phyloP scores from a whole-genome alignment of 352 stramenopile genomes.

The Sclerospora graminicola region DNA sequence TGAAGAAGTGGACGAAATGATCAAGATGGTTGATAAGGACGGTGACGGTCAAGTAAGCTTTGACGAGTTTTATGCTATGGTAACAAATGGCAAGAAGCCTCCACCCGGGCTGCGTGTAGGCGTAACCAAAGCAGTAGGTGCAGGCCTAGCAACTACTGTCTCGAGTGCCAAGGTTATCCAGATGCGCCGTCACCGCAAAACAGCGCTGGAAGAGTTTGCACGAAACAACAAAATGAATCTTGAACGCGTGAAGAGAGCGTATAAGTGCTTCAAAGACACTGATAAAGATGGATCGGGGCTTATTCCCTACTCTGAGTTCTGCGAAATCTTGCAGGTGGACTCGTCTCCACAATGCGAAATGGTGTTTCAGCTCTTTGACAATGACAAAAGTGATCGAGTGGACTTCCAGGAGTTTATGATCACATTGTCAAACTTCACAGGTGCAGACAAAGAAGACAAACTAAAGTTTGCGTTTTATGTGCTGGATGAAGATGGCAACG shows the following conservation, averaged over 20 bases:
- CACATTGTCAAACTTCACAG: constrained; percentile 90
- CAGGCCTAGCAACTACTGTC: no score
- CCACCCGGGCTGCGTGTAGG: constrained; percentile 69
- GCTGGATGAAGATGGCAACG: constrained; percentile 93
- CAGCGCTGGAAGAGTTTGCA: constrained; percentile 88
- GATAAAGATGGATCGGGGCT: constrained; percentile 92
- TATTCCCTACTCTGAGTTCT: constrained; percentile 96
- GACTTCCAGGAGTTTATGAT: constrained; percentile 94
- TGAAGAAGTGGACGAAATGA: no score
- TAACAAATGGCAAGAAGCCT: constrained; percentile 88
- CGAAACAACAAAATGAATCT: constrained; percentile 95
- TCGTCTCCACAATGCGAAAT: constrained; percentile 87
- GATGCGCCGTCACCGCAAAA: constrained; percentile 87
- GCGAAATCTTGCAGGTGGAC: constrained; percentile 91
- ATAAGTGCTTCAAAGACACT: constrained; percentile 92
- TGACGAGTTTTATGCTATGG: constrained; percentile 94
- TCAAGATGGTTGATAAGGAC: no score
- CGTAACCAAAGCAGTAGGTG: constrained; percentile 25
- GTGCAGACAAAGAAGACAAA: constrained; percentile 92
- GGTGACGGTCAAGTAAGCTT: no score
- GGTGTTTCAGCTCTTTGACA: constrained; percentile 92
- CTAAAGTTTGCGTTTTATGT: constrained; percentile 95
- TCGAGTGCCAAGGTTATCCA: constrained; percentile 85
- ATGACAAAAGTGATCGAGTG: constrained; percentile 87
- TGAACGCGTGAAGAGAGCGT: constrained; percentile 94